Conservation (phyloP, 331 rosid genomes). For the Phaseolus coccineus region DNA sequence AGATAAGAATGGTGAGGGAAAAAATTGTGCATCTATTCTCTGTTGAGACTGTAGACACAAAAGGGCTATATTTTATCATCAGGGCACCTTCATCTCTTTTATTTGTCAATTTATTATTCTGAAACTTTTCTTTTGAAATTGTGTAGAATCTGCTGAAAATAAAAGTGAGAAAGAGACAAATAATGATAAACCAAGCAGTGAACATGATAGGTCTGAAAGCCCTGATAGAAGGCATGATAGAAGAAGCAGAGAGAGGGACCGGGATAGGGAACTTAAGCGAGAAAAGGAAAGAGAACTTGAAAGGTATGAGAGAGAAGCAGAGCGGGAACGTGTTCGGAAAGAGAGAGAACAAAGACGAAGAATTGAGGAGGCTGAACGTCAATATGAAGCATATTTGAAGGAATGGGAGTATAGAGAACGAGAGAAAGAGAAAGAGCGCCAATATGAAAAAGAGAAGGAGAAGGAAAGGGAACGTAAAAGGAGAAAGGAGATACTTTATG, state of each 20-base stretch:
- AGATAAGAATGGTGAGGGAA: slow-evolving; percentile 68
- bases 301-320: slow-evolving; percentile 97
- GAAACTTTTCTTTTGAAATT: slow-evolving; percentile 38
- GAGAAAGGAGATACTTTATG: slow-evolving; percentile 83
- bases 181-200: slow-evolving; percentile 68
- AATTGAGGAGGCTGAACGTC: slow-evolving; percentile 90
- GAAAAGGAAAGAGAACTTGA: slow-evolving; percentile 97
- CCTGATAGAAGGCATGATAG: slow-evolving; percentile 92
- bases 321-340: slow-evolving; percentile 90
- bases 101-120: slow-evolving; percentile 23
- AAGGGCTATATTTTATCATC: not conserved
- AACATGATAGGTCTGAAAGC: slow-evolving; percentile 80
- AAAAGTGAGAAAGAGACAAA: slow-evolving; percentile 75
- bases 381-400: slow-evolving; percentile 80
- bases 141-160: slow-evolving; percentile 73
- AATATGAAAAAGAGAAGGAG: slow-evolving; percentile 90
- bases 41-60: slow-evolving; percentile 31
- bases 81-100: not conserved
- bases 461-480: slow-evolving; percentile 93
- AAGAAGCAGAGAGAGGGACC: slow-evolving; percentile 86
- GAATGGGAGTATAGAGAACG: slow-evolving; percentile 98
- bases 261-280: slow-evolving; percentile 84
- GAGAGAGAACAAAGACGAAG: slow-evolving; percentile 95
- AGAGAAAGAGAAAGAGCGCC: slow-evolving; percentile 89
- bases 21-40: slow-evolving; percentile 34